phyloP scores from a whole-genome alignment of 202 grass and related monocot genomes.

The Panicum virgatum region DNA sequence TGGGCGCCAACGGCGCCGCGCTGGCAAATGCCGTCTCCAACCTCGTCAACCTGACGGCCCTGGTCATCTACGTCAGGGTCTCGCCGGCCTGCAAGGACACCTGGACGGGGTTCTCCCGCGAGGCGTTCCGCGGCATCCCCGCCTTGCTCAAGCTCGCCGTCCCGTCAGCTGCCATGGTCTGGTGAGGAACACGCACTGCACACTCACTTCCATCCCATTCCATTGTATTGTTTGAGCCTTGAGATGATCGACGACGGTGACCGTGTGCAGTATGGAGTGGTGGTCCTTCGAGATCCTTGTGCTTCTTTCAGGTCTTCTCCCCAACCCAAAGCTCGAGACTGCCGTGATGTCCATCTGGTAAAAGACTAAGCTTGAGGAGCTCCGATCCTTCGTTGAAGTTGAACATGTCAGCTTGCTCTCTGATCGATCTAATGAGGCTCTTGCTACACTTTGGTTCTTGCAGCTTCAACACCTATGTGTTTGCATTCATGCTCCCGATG shows the following conservation, averaged over 20 bases:
- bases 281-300: constrained; percentile 65
- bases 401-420: not conserved
- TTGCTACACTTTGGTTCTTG: not conserved
- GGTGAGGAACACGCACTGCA: constrained; percentile 23
- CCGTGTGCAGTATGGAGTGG: constrained; percentile 46
- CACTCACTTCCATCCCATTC: too few relatives aligned
- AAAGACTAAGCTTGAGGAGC: not conserved
- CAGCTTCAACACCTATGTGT: constrained; percentile 45
- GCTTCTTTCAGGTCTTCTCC: constrained; percentile 55
- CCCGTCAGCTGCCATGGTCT: constrained; percentile 61
- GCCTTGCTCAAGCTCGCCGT: constrained; percentile 52
- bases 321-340: constrained; percentile 65
- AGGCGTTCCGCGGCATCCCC: constrained; percentile 43
- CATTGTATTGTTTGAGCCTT: not conserved
- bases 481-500: constrained; percentile 32
- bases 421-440: not conserved
- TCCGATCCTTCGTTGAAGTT: too few relatives aligned
- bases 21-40: constrained; percentile 45
- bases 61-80: constrained; percentile 45
- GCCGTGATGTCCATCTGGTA: constrained; percentile 57
- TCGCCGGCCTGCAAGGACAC: constrained; percentile 46
- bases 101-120: constrained; percentile 49
- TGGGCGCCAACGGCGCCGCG: constrained; percentile 54
- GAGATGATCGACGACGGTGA: not conserved
- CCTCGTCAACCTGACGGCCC: constrained; percentile 37